These are phyloP conservation scores for Didymella arachidicola DNA, from an alignment of 2,329 filamentous ascomycete species.

Conservation along the genomic window DNA sequence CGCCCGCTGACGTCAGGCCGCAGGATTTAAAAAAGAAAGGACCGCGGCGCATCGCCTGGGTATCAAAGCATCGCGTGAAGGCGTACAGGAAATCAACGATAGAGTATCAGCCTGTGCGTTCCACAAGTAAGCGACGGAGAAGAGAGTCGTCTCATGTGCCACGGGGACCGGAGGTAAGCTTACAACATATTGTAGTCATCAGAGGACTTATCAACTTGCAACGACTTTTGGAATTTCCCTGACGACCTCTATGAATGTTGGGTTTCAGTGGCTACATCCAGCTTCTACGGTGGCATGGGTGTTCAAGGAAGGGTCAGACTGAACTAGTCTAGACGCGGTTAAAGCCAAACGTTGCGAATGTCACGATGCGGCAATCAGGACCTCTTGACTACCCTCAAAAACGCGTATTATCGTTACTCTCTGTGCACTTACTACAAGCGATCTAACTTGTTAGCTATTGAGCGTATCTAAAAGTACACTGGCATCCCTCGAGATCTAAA, in stretches of 20 bases:
- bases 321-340: conserved; percentile 6
- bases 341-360: neutral
- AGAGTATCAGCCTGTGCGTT: neutral
- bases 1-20: conserved; percentile 37
- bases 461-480: neutral
- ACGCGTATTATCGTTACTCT: neutral
- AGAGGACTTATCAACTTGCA: no score
- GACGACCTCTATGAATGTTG: no score
- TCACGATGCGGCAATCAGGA: neutral
- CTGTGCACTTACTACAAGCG: neutral
- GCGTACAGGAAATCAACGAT: neutral
- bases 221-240: no score
- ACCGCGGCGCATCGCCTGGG: neutral
- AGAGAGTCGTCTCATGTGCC: neutral
- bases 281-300: no score
- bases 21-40: neutral
- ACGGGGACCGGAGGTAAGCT: no score
- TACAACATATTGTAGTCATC: no score
- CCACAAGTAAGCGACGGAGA: neutral
- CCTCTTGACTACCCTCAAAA: neutral
- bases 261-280: no score
- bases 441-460: no score
- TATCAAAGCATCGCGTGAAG: neutral
- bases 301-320: neutral
- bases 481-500: neutral